Evolutionary conservation across 176 grass and related monocot species (phyloP).

Genomic region (Triticum urartu): DNA sequence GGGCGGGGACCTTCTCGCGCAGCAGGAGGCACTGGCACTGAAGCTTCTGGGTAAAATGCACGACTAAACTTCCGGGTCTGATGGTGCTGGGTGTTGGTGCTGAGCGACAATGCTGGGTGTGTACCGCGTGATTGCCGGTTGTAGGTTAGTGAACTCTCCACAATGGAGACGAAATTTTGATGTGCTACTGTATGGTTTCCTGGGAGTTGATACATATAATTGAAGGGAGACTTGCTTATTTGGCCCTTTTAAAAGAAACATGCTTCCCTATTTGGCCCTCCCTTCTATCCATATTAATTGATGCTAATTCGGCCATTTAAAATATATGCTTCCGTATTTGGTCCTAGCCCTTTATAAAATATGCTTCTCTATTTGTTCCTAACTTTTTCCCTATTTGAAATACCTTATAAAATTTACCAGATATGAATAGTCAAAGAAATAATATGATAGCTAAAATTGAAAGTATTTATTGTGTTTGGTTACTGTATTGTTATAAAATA

Average conservation of each 20-base stretch:
- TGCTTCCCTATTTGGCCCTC: no score
- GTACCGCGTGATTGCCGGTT: neutral
- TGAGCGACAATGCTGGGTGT: neutral
- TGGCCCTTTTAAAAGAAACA: no score
- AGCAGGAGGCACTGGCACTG: conserved; percentile 82
- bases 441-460: no score
- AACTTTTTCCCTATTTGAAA: no score
- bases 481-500: no score
- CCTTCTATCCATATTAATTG: no score
- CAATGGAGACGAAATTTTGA: conserved; percentile 37
- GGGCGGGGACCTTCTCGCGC: conserved; percentile 33
- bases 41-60: conserved; percentile 80
- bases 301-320: neutral
- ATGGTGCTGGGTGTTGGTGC: neutral
- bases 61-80: conserved; percentile 17
- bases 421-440: no score
- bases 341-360: no score
- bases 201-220: neutral
- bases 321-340: no score
- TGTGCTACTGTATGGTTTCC: neutral
- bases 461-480: no score
- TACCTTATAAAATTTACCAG: no score
- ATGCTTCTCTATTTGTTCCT: no score
- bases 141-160: neutral
- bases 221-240: neutral